These are phyloP conservation scores for Yarrowia galli DNA, from an alignment of 1,139 yeast genomes.

Conservation along the genomic window DNA sequence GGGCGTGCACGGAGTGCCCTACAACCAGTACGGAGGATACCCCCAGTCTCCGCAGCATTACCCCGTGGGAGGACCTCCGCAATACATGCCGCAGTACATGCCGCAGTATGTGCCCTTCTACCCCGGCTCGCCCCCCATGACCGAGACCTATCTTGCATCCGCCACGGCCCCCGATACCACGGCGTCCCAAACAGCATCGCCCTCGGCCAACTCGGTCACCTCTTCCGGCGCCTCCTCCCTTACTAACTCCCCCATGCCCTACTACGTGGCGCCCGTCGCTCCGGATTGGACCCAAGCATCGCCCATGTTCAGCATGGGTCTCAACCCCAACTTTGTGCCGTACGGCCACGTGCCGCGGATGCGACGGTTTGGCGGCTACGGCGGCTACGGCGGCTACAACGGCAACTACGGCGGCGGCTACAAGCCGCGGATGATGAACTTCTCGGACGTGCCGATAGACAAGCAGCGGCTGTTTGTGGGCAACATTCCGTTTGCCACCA, in stretches of 20 bases:
- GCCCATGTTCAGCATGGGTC: constrained; percentile 28
- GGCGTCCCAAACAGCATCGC: constrained; percentile 34
- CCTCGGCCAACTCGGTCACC: constrained; percentile 29
- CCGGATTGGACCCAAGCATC: constrained; percentile 31
- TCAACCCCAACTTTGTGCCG: constrained; percentile 14
- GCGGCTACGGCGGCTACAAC: constrained; percentile 19
- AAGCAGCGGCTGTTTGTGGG: constrained; percentile 38
- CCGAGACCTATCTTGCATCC: constrained; percentile 32
- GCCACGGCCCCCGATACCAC: constrained; percentile 18
- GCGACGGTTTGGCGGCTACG: constrained; percentile 33
- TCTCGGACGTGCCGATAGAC: constrained; percentile 30
- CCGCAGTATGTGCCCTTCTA: constrained; percentile 29
- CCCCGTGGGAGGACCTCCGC: constrained; percentile 1
- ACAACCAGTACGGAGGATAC: constrained; percentile 25
- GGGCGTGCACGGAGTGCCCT: constrained; percentile 21
- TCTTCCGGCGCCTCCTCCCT: constrained; percentile 36
- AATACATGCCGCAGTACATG: constrained; percentile 17
- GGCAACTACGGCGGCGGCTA: constrained; percentile 30
- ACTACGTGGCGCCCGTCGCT: constrained; percentile 25
- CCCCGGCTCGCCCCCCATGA: constrained; percentile 35
- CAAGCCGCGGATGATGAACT: constrained; percentile 33
- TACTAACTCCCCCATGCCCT: constrained; percentile 36
- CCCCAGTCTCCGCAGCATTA: constrained; percentile 33
- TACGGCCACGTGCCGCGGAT: constrained; percentile 29
- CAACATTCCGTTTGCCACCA: constrained; percentile 35